Percentiles rank a stretch among this genome's conserved stretches.
These are phyloP conservation scores for Cudoniella acicularis DNA, from an alignment of 495 filamentous ascomycete genomes.

Conservation along the genomic window DNA sequence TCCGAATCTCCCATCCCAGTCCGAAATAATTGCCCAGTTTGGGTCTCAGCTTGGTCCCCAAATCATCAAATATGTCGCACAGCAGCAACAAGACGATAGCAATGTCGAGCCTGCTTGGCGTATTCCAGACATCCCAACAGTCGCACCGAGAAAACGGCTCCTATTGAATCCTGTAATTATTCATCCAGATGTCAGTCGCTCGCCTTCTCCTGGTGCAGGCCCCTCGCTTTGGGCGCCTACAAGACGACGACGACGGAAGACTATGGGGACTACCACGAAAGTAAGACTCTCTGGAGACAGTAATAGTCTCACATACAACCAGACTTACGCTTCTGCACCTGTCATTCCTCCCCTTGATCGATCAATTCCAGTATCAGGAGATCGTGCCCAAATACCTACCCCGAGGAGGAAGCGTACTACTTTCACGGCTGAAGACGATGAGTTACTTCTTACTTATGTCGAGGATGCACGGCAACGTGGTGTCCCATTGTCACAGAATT, in stretches of 20 bases:
- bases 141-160: not conserved
- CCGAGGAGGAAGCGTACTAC: not conserved
- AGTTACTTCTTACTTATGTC: conserved; percentile 16
- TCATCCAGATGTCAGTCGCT: conserved; percentile 8
- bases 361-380: not conserved
- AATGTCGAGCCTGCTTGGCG: conserved; percentile 19
- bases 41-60: conserved; percentile 23
- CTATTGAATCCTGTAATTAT: not conserved
- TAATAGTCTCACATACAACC: not conserved
- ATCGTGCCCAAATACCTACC: not conserved
- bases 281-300: not conserved
- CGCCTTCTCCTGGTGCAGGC: conserved; percentile 17
- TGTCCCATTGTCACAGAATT: conserved; percentile 1
- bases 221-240: conserved; percentile 23
- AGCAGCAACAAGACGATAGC: conserved; percentile 13
- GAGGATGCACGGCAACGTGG: not conserved
- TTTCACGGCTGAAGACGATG: conserved; percentile 20
- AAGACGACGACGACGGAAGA: not conserved
- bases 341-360: not conserved
- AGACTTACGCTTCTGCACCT: not conserved
- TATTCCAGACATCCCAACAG: conserved; percentile 7
- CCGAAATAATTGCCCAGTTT: conserved; percentile 24
- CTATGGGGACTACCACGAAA: not conserved
- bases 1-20: conserved; percentile 13
- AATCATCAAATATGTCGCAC: conserved; percentile 18